Conservation (phyloP, 2,329 filamentous ascomycete species). For the Verticillium albo-atrum region DNA sequence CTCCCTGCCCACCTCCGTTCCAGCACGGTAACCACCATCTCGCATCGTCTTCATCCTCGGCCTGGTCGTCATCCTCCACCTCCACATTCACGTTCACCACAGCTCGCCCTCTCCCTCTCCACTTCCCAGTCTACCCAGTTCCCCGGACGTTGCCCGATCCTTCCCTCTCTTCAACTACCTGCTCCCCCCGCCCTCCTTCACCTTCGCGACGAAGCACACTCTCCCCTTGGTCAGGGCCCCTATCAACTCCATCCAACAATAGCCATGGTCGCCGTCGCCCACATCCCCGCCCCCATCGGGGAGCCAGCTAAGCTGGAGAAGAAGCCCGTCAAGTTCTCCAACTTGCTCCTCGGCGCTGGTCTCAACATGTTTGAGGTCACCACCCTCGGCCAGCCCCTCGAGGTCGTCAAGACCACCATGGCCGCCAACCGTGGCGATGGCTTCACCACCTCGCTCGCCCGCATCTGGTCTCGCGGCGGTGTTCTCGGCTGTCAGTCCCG, state of each 20-base stretch:
- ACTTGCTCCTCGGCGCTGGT: slow-evolving; percentile 88
- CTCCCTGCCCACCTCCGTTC: background rate
- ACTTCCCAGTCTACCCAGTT: background rate
- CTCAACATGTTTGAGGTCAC: slow-evolving; percentile 92
- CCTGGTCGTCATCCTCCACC: background rate
- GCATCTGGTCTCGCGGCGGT: slow-evolving; percentile 93
- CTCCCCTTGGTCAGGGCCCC: slow-evolving; percentile 98
- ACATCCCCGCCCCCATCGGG: slow-evolving; percentile 46
- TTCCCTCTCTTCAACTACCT: background rate
- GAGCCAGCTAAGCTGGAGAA: slow-evolving; percentile 68
- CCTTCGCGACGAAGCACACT: slow-evolving; percentile 76
- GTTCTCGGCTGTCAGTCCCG: slow-evolving; percentile 78
- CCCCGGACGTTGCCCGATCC: background rate
- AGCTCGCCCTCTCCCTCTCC: background rate
- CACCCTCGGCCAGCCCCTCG: slow-evolving; percentile 71
- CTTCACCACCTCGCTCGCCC: slow-evolving; percentile 74
- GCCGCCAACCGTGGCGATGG: slow-evolving; percentile 90
- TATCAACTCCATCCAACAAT: slow-evolving; percentile 46
- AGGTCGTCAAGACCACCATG: slow-evolving; percentile 99
- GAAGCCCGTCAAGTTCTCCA: slow-evolving; percentile 99
- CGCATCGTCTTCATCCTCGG: background rate
- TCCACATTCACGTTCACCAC: background rate
- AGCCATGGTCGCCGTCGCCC: slow-evolving; percentile 59
- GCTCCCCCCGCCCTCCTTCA: background rate
- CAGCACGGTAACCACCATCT: background rate